Percentiles rank a stretch among this genome's conserved stretches.
These are phyloP conservation scores for Aspergillus proliferans DNA, from an alignment of 2,329 filamentous ascomycete genomes.

Conservation along the genomic window DNA sequence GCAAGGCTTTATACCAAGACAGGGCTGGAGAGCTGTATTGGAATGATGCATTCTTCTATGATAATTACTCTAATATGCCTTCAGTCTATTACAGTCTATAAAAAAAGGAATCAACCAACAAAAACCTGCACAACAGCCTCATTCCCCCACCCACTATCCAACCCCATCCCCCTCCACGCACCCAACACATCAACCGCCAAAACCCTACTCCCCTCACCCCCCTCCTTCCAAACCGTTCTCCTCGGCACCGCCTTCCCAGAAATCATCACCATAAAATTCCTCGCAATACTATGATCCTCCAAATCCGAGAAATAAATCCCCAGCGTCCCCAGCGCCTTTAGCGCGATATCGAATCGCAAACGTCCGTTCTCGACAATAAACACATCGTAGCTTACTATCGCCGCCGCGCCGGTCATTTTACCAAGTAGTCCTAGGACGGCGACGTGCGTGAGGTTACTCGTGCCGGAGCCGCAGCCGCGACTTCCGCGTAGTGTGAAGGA, in stretches of 20 bases:
- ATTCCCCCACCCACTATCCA: constrained; percentile 71
- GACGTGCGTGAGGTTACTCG: constrained; percentile 42
- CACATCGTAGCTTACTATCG: constrained; percentile 59
- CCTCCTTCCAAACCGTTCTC: constrained; percentile 54
- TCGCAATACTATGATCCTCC: constrained; percentile 52
- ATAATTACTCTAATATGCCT: neutral
- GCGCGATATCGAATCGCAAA: constrained; percentile 58
- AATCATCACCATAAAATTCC: constrained; percentile 68
- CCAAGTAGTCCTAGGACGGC: constrained; percentile 71
- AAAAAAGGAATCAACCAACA: constrained; percentile 23
- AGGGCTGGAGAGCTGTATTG: constrained; percentile 50
- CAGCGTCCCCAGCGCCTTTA: constrained; percentile 70
- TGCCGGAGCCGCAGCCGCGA: constrained; percentile 24
- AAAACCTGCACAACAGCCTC: constrained; percentile 66
- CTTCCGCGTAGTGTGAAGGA: constrained; percentile 41
- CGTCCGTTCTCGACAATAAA: constrained; percentile 54
- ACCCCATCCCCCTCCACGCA: constrained; percentile 70
- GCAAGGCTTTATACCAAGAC: constrained; percentile 49
- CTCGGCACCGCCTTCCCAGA: constrained; percentile 63
- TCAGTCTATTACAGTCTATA: neutral
- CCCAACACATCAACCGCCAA: constrained; percentile 69
- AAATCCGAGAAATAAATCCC: constrained; percentile 73
- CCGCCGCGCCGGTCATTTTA: constrained; percentile 86
- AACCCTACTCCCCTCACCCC: constrained; percentile 47
- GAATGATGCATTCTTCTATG: constrained; percentile 2